Base-by-base conservation (phyloP, 768 basidiomycete genomes). In the Galerina sulciceps region DNA sequence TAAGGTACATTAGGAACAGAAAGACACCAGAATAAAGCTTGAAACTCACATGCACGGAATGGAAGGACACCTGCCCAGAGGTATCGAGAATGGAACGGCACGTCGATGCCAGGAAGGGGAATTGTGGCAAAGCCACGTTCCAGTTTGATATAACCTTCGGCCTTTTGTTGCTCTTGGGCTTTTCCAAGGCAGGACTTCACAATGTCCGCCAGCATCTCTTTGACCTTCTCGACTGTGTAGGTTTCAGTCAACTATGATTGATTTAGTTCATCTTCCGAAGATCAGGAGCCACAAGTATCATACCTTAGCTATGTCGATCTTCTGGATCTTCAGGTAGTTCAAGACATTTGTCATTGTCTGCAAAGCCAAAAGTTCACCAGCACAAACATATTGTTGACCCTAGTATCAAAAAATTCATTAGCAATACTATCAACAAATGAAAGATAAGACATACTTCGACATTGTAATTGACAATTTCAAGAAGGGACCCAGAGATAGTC, bases 351-450 rank as follows among this genome's bases (percentile, higher is more conserved):
- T 96, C 80, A 99, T 84, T 0, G 94, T 92, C 64, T 97, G 94
- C 36, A 99, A 80, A 1, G 93, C 93, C 34, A 96, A 81, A 38
- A 99, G 86, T 72, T 99, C 96, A 74, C 97, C 97, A 43, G 97
- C 97, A 67, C 94, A 97, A 62, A 99, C 97, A 73, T 99, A 99
- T 93, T 99, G 97, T 85, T 97, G 95, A 61, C 96, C 96, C 90
- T 97, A 75, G 54, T 50, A 31, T 8, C 26, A 66, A 26, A 17
- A n/a, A 42, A 35, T 14, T 13, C 52, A 41, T 18, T 57, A 34
- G 40, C 22, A 35, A 43, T 55, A 58, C 42, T 60, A 17, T 40
- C 17, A 49, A 47, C 6, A 18, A 36, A 41, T 38, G 35, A 20
- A 6, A 17, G 45, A 40, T 18, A 17, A 5, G 43, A 35, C 17